Base-by-base conservation (phyloP, 78 protist species). In the Ministeria vibrans region DNA sequence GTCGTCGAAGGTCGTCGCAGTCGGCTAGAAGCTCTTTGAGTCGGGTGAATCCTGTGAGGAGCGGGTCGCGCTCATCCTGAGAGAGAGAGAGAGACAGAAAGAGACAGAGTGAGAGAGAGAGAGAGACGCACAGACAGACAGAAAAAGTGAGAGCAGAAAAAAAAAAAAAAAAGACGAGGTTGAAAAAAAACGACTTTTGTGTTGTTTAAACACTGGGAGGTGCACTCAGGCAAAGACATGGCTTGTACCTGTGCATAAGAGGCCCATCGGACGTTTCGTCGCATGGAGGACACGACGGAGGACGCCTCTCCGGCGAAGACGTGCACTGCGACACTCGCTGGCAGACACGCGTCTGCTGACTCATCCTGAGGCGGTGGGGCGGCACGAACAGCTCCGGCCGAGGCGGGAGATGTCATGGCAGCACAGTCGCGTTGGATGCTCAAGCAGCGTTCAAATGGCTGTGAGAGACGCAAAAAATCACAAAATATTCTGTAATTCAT, bases 241-340 rank as follows among this genome's bases (percentile, higher is more conserved):
- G 55, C n/a, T 15, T 49, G 55, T 49, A 20, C 9, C 55, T 49
- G 9, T 9, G 55, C 9, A 18, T 63, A 63, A 2, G 71, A 63
- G 32, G 71, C 28, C 71, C 71, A 63, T 34, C 71, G 71, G 43
- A 5, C 32, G 41, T 63, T 63, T 20, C 71, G 34, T 15, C 71
- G 71, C 71, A 63, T 63, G 32, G 71, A 27, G 20, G 71, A 11
- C 34, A 63, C 41, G 25, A 63, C 71, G 42, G 34, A 41, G 43
- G 71, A 11, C 13, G 34, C 15, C 71, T 63, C 71, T 34, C 32
- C 71, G 2, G 28, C 43, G 20, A 63, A 34, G 23, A 63, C 23
- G 41, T 63, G 71, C 71, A 63, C 71, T 7, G 32, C 71, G 39
- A n/a, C n/a, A n/a, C n/a, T n/a, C n/a, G n/a, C n/a, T n/a, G n/a